Evolutionary conservation across 345 rosid species (phyloP).

Genomic region (Limnanthes douglasii): DNA sequence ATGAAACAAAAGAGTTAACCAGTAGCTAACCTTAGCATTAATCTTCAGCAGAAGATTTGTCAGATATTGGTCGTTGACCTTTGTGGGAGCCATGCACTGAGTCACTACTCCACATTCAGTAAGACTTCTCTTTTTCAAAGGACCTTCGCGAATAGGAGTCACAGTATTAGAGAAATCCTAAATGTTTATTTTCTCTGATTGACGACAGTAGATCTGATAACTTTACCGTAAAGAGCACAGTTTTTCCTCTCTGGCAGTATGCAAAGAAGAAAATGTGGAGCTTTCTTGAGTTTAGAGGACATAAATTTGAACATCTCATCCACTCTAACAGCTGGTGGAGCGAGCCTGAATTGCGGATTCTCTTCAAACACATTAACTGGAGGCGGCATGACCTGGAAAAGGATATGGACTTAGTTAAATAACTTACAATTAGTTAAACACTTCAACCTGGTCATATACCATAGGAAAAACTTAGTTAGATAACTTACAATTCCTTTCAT

Average conservation of each 20-base stretch:
- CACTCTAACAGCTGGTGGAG: conserved; percentile 48
- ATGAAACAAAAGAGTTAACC: too few relatives aligned
- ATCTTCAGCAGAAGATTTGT: conserved; percentile 79
- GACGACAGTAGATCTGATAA: conserved; percentile 1
- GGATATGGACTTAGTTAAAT: conserved; percentile 1
- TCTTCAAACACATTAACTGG: conserved; percentile 64
- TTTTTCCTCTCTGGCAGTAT: conserved; percentile 70
- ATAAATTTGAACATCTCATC: conserved; percentile 75
- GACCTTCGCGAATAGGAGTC: conserved; percentile 31
- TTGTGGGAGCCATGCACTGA: conserved; percentile 77
- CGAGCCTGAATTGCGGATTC: conserved; percentile 29
- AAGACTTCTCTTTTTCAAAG: conserved; percentile 77
- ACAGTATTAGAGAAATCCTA: neutral
- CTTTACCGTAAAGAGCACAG: conserved; percentile 58
- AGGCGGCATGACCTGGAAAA: conserved; percentile 22
- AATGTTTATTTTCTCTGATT: neutral
- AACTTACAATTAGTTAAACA: neutral
- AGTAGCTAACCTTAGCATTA: conserved; percentile 69
- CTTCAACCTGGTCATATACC: neutral
- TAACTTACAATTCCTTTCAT: conserved; percentile 77
- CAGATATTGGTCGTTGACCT: conserved; percentile 77
- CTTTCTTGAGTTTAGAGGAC: conserved; percentile 56
- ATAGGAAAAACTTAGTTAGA: neutral
- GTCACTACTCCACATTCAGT: conserved; percentile 71
- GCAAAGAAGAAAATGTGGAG: conserved; percentile 76